Evolutionary conservation across 306 rosid species (phyloP).

Genomic region (Quercus rubra): DNA sequence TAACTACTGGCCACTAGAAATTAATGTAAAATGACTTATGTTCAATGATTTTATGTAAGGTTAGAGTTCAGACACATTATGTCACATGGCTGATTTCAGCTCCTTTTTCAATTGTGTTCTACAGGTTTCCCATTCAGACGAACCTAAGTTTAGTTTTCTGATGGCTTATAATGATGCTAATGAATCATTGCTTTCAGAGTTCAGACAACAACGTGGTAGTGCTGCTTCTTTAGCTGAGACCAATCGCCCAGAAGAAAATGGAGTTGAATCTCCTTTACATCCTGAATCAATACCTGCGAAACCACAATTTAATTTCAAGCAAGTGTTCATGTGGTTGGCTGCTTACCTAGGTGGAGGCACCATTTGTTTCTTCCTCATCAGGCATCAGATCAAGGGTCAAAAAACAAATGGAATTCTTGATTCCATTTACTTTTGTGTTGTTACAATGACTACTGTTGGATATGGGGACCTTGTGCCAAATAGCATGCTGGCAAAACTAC

Average conservation of each 20-base stretch:
- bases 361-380: conserved; percentile 56
- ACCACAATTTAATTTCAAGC: conserved; percentile 38
- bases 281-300: conserved; percentile 3
- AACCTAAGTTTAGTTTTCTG: conserved; percentile 15
- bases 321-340: conserved; percentile 37
- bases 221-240: conserved; percentile 13
- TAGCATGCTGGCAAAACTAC: conserved; percentile 55
- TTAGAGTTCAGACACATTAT: conserved; percentile 18
- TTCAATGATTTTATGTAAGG: not conserved
- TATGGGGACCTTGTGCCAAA: conserved; percentile 87
- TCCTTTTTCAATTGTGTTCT: not conserved
- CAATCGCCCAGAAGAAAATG: conserved; percentile 26
- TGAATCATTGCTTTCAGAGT: conserved; percentile 48
- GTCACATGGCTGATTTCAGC: not conserved
- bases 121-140: conserved; percentile 21
- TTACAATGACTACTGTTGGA: conserved; percentile 89
- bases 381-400: conserved; percentile 51
- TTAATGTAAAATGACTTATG: too few species aligned
- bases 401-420: conserved; percentile 67
- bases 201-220: conserved; percentile 7
- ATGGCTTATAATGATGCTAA: conserved; percentile 55
- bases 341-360: conserved; percentile 66
- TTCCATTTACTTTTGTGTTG: conserved; percentile 76
- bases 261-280: not conserved
- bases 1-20: too few species aligned